Evolutionary conservation across 2,329 filamentous ascomycete genomes (phyloP).

Genomic region (Raffaelea albimanens): DNA sequence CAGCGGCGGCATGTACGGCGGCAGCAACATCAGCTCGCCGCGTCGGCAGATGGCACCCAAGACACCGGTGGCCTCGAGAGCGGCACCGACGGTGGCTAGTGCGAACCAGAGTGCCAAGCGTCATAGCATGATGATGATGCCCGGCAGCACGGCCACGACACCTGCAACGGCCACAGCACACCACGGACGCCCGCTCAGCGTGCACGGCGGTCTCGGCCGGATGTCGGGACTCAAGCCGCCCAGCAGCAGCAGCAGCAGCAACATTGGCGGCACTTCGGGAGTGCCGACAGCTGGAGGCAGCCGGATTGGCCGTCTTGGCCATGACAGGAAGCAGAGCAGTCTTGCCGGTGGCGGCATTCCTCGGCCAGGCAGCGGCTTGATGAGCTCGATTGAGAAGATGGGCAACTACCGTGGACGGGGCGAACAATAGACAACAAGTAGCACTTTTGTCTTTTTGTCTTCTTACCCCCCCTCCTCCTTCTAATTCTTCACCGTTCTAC

Average conservation of each 20-base stretch:
- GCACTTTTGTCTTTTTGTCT: not conserved
- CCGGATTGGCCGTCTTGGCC: constrained; percentile 33
- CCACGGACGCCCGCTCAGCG: constrained; percentile 11
- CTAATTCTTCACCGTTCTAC: too few species aligned
- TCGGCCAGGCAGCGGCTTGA: constrained; percentile 48
- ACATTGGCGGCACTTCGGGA: not conserved
- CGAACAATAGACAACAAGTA: too few species aligned
- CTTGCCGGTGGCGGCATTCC: constrained; percentile 30
- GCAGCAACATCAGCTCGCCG: too few species aligned
- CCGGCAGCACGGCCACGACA: constrained; percentile 13
- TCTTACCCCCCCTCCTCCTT: not conserved
- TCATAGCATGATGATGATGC: constrained; percentile 12
- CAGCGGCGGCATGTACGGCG: too few species aligned
- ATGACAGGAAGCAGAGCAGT: constrained; percentile 36
- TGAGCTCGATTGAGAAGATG: constrained; percentile 85
- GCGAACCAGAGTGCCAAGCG: constrained; percentile 11
- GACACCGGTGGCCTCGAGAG: constrained; percentile 5
- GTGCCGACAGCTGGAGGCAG: constrained; percentile 21
- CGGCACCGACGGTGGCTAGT: constrained; percentile 13
- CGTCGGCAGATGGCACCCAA: not conserved
- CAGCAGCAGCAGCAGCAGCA: constrained; percentile 21
- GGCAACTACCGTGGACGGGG: constrained; percentile 43
- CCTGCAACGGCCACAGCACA: too few species aligned
- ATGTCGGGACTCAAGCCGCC: constrained; percentile 53
- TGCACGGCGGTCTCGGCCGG: constrained; percentile 10